Base-by-base conservation (phyloP, 1,139 yeast genomes). In the Taphrina deformans region DNA sequence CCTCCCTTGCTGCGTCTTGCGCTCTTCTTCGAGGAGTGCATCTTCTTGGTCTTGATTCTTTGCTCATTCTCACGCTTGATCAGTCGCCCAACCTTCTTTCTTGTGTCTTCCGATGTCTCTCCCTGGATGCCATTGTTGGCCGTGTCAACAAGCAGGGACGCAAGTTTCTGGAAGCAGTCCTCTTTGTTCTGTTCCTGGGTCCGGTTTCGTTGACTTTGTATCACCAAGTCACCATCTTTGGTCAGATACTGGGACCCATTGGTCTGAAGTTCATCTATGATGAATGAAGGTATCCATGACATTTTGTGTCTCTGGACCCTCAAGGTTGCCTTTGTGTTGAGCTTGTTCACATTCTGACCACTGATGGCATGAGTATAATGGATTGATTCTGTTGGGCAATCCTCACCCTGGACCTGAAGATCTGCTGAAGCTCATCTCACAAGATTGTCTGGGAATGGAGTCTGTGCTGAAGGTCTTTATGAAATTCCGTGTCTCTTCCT, bases 321-420 rank as follows among this genome's bases (percentile, higher is more conserved):
- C 45, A 65, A 24, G 1, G 55, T 59, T 6, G 60, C 67, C 41
- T 65, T 65, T 14, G 67, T 59, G 38, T 65, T 65, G 18, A 65
- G 52, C 44, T 58, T 59, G 41, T 65, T 65, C 3, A 60, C 65
- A 41, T 65, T 65, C 45, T 65, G 67, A 12, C 67, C 67, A 14
- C 65, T 53, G 16, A 23, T 21, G 26, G 26, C n/a, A 33, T 31
- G 21, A 14, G 44, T 7, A 29, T 12, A 10, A 12, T 18, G 55
- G 44, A 33, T 9, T 4, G 3, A 35, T 7, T 10, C n/a, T 12
- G 33, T 48, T 2, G 14, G n/a, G 3, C 18, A 24, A 12, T 12
- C 35, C 31, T 53, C 21, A 53, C 58, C 63, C 63, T 18, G 63
- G 63, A 14, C 63, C 63, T 9, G 63, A 59, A 12, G 56, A 50